A percentile compares a stretch with the other conserved stretches of the same genome.
These are phyloP conservation scores for Solanum hybrid DNA, from an alignment of 305 asterid species.

Conservation along the genomic window DNA sequence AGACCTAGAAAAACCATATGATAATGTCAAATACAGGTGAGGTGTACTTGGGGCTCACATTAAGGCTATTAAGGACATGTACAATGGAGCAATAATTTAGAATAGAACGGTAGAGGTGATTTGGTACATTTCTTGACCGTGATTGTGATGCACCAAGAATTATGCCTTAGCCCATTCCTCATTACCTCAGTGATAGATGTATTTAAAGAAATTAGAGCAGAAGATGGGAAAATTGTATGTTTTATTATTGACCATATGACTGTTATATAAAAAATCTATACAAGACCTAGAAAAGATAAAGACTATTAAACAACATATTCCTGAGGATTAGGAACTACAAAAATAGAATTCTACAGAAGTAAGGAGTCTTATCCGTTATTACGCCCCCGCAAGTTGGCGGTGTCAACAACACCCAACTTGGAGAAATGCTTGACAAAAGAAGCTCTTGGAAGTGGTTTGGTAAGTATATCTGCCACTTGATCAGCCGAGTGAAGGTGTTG, in stretches of 20 bases:
- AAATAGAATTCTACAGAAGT: too few species aligned
- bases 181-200: neutral
- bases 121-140: too few species aligned
- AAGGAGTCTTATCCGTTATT: too few species aligned
- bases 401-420: too few species aligned
- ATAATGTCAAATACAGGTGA: too few species aligned
- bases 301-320: neutral
- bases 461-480: too few species aligned
- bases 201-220: too few species aligned
- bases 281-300: neutral
- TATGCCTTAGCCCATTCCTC: neutral
- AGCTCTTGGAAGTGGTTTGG: too few species aligned
- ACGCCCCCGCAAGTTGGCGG: too few species aligned
- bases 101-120: neutral
- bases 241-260: neutral
- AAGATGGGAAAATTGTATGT: neutral
- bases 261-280: neutral
- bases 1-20: neutral
- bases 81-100: neutral
- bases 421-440: too few species aligned
- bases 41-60: neutral
- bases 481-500: too few species aligned
- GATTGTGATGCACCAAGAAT: neutral
- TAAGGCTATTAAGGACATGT: neutral
- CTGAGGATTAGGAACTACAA: neutral